Conservation (phyloP, 2,329 filamentous ascomycete genomes). For the Aphanoascus verrucosus region DNA sequence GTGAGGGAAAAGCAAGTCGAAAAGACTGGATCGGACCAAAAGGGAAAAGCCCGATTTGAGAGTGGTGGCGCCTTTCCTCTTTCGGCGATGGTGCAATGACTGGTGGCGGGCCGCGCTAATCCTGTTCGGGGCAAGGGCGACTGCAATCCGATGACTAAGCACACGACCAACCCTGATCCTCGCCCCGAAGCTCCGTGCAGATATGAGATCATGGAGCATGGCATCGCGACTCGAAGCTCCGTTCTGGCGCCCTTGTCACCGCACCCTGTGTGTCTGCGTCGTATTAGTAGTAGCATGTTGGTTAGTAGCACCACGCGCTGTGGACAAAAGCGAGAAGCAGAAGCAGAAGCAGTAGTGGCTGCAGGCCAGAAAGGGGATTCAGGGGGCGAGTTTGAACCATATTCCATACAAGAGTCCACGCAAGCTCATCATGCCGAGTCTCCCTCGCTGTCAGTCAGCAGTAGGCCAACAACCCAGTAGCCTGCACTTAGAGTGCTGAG, state of each 20-base stretch:
- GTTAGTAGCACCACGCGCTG: neutral
- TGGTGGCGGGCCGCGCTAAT: constrained; percentile 4
- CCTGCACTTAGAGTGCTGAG: neutral
- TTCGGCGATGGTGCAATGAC: constrained; percentile 6
- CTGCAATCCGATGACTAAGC: neutral
- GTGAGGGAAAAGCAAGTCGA: constrained; percentile 13
- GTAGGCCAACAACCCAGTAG: neutral
- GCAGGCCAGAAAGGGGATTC: neutral
- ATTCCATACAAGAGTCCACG: constrained; percentile 4
- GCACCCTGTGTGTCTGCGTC: neutral
- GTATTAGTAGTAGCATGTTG: neutral
- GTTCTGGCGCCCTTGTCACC: too few species aligned
- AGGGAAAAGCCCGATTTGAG: constrained; percentile 11
- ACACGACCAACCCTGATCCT: neutral
- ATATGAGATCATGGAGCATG: neutral
- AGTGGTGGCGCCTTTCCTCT: constrained; percentile 2
- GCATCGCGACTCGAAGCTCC: too few species aligned
- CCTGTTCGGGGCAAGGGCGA: constrained; percentile 4
- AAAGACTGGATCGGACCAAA: constrained; percentile 12
- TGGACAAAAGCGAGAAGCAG: neutral
- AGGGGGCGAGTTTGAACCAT: constrained; percentile 2
- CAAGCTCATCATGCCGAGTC: neutral
- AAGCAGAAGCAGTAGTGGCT: neutral
- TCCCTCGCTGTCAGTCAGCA: neutral
- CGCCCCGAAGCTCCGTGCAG: neutral